phyloP scores from a whole-genome alignment of 768 basidiomycete genomes.

The Boletus coccyginus region DNA sequence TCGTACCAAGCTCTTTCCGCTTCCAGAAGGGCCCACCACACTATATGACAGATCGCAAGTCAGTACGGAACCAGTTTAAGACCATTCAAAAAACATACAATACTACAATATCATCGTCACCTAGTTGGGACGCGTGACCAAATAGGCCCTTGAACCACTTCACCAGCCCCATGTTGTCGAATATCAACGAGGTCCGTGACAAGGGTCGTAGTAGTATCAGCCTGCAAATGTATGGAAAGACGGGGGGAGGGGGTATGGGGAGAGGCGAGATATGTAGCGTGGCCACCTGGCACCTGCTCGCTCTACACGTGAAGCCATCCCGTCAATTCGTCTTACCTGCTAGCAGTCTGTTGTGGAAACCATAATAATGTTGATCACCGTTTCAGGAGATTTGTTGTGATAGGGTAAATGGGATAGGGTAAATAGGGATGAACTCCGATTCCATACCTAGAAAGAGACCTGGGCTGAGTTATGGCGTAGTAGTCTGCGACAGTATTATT shows the following conservation, averaged over 20 bases:
- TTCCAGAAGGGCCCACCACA: constrained; percentile 17
- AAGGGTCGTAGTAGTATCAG: not conserved
- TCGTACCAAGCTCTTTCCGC: constrained; percentile 21
- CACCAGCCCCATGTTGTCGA: not conserved
- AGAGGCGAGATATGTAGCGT: not conserved
- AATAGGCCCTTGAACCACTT: not conserved
- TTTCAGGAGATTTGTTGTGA: not conserved
- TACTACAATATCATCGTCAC: constrained; percentile 15
- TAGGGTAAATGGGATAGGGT: too few relatives aligned
- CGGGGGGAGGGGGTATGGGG: not conserved
- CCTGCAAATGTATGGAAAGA: too few relatives aligned
- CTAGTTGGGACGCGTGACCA: not conserved
- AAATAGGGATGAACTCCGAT: too few relatives aligned
- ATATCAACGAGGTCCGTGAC: too few relatives aligned
- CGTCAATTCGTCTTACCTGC: not conserved
- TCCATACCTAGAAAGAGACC: too few relatives aligned
- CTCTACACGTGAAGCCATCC: not conserved
- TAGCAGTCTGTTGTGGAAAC: not conserved
- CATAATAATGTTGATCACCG: not conserved
- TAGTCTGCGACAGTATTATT: too few relatives aligned
- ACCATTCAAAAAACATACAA: constrained; percentile 11
- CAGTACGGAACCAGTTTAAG: not conserved
- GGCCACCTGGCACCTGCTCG: not conserved
- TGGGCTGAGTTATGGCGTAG: too few relatives aligned
- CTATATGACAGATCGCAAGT: constrained; percentile 5